These are phyloP conservation scores for Entophlyctis luteolus DNA, from an alignment of 192 early-diverging fungal genomes.

Conservation along the genomic window DNA sequence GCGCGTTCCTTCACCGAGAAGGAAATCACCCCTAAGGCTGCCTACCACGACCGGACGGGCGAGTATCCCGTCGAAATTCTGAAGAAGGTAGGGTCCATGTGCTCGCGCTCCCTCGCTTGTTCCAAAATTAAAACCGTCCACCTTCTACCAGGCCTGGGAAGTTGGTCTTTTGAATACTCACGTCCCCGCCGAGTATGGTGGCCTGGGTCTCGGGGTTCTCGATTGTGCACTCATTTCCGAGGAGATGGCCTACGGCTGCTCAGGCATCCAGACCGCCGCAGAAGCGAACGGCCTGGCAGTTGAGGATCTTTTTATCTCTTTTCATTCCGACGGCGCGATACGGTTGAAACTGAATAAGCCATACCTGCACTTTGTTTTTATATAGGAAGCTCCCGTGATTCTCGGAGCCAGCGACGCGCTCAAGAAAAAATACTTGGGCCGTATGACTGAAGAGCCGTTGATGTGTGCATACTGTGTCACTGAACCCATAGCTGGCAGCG, in stretches of 20 bases:
- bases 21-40: conserved; percentile 83
- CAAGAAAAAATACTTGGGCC: conserved; percentile 94
- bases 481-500: conserved; percentile 56
- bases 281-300: conserved; percentile 90
- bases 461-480: conserved; percentile 90
- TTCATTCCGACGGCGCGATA: too few relatives aligned
- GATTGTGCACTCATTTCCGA: conserved; percentile 84
- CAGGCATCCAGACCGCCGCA: conserved; percentile 93
- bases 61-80: conserved; percentile 76
- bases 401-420: conserved; percentile 83
- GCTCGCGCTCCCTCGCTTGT: not conserved
- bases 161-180: conserved; percentile 89
- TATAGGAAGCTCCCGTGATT: conserved; percentile 75
- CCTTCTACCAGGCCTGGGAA: conserved; percentile 68
- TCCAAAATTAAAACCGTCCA: not conserved
- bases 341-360: too few relatives aligned
- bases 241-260: conserved; percentile 89
- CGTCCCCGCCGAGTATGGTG: conserved; percentile 79
- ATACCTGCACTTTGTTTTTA: not conserved
- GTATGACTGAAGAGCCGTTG: conserved; percentile 93
- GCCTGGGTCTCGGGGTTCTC: conserved; percentile 82
- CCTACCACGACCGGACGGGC: conserved; percentile 89
- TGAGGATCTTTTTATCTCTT: not conserved
- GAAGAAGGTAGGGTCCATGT: conserved; percentile 37
- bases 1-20: conserved; percentile 86